phyloP scores from a whole-genome alignment of 495 filamentous ascomycete species.

The Xylaria acuta region DNA sequence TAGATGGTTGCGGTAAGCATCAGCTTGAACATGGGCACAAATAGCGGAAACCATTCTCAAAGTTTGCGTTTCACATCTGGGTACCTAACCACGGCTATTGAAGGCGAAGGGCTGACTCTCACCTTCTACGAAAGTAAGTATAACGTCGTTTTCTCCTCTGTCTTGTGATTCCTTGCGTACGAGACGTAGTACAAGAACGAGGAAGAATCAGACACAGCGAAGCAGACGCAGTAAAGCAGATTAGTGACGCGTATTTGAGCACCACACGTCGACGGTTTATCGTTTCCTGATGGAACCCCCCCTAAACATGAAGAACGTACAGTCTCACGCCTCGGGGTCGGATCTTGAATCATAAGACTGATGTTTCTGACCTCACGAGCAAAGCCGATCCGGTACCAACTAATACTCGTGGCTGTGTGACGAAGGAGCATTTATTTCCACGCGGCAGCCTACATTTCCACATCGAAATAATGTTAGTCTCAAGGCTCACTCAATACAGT shows the following conservation, averaged over 20 bases:
- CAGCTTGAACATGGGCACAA: not conserved
- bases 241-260: not conserved
- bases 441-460: not conserved
- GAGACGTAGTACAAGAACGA: no score
- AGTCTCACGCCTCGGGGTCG: not conserved
- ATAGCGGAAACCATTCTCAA: not conserved
- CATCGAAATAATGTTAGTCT: not conserved
- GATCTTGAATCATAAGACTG: not conserved
- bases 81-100: not conserved
- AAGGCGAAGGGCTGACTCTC: not conserved
- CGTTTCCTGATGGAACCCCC: not conserved
- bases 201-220: no score
- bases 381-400: not conserved
- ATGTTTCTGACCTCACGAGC: not conserved
- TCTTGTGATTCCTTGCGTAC: not conserved
- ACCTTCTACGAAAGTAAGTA: no score
- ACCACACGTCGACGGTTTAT: not conserved
- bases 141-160: no score
- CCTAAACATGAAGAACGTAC: not conserved
- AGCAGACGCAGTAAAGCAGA: not conserved
- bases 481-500: not conserved
- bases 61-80: not conserved
- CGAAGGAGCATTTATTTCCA: not conserved
- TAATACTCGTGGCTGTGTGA: not conserved
- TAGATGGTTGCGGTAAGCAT: not conserved